phyloP scores from a whole-genome alignment of 2,329 filamentous ascomycete genomes.

The Pseudogymnoascus sp. region DNA sequence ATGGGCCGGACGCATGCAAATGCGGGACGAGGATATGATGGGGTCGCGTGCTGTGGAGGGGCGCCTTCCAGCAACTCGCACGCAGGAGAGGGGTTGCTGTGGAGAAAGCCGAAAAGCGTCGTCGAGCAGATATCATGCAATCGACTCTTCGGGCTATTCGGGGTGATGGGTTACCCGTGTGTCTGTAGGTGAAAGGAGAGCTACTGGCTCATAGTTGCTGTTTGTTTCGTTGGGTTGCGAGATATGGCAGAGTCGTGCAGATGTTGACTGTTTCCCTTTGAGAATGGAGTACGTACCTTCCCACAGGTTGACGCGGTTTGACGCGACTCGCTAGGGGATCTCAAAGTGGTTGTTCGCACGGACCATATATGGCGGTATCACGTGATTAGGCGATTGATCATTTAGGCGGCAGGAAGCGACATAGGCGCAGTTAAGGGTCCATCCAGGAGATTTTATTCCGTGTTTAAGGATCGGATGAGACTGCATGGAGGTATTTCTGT shows the following conservation, averaged over 20 bases:
- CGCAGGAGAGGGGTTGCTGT: constrained; percentile 20
- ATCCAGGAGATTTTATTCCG: neutral
- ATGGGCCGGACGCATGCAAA: constrained; percentile 17
- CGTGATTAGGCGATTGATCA: neutral
- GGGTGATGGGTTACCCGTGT: neutral
- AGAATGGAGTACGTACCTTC: neutral
- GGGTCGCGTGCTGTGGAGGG: neutral
- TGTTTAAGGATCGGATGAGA: neutral
- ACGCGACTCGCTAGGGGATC: neutral
- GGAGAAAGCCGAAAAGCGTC: constrained; percentile 20
- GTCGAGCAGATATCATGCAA: constrained; percentile 27
- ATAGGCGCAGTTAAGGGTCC: neutral
- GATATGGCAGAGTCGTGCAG: neutral
- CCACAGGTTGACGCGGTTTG: neutral
- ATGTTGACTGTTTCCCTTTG: neutral
- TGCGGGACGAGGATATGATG: constrained; percentile 8
- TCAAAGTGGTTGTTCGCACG: neutral
- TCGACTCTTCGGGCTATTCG: constrained; percentile 10
- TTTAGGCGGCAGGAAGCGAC: neutral
- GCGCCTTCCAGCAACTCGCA: constrained; percentile 23
- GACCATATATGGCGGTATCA: neutral
- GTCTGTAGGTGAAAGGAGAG: neutral
- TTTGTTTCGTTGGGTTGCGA: neutral
- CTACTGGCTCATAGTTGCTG: neutral
- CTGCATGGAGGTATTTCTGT: neutral